Conservation (phyloP, 2,329 filamentous ascomycete species). For the Septoria linicola region DNA sequence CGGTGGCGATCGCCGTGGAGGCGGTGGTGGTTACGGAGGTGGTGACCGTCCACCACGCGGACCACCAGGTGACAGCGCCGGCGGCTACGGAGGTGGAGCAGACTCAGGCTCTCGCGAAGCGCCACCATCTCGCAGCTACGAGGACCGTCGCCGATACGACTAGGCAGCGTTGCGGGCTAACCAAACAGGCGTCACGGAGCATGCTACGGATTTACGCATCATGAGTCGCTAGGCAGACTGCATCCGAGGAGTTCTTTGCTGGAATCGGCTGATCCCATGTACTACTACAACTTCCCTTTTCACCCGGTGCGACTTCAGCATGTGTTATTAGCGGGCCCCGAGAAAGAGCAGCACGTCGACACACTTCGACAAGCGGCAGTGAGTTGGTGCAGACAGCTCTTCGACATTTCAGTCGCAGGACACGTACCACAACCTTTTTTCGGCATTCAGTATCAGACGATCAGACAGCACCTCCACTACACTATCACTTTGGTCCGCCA, state of each 20-base stretch:
- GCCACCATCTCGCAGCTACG: slow-evolving; percentile 37
- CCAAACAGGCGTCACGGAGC: slow-evolving; percentile 27
- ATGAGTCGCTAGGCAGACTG: slow-evolving; percentile 27
- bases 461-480: slow-evolving; percentile 31
- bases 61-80: slow-evolving; percentile 28
- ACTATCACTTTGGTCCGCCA: slow-evolving; percentile 26
- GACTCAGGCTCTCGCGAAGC: slow-evolving; percentile 31
- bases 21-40: slow-evolving; percentile 31
- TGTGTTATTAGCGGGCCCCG: slow-evolving; percentile 37
- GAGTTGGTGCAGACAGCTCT: slow-evolving; percentile 23
- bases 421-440: slow-evolving; percentile 24
- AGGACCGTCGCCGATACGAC: slow-evolving; percentile 38
- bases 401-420: slow-evolving; percentile 21
- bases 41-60: slow-evolving; percentile 37
- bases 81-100: slow-evolving; percentile 24
- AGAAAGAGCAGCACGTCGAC: slow-evolving; percentile 21
- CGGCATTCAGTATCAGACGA: slow-evolving; percentile 33
- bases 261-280: slow-evolving; percentile 29
- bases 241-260: slow-evolving; percentile 30
- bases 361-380: slow-evolving; percentile 23
- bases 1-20: slow-evolving; percentile 38
- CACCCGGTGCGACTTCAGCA: slow-evolving; percentile 37
- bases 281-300: slow-evolving; percentile 34
- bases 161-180: slow-evolving; percentile 32
- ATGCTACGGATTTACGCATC: slow-evolving; percentile 20